These are phyloP conservation scores for Oryza rufipogon DNA, from an alignment of 176 grass and related monocot genomes.

Conservation along the genomic window DNA sequence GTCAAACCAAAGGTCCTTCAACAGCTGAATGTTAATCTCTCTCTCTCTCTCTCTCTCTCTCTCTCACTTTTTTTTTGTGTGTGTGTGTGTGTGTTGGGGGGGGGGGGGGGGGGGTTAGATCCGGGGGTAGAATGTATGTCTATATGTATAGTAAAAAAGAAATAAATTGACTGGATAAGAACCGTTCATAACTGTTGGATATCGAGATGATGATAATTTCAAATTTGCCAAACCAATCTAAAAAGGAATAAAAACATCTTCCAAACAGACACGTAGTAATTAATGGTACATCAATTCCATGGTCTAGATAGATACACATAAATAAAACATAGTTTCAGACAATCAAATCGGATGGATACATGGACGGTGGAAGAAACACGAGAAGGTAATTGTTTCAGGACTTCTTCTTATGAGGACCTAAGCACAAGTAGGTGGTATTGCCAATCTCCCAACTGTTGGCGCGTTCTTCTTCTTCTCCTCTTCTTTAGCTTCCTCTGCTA, in stretches of 20 bases:
- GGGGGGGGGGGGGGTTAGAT: too few species aligned
- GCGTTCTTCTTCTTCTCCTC: constrained; percentile 22
- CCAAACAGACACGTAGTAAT: background rate
- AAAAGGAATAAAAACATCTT: background rate
- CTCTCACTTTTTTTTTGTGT: too few species aligned
- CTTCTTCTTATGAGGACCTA: constrained; percentile 21
- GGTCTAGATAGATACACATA: background rate
- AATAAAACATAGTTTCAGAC: background rate
- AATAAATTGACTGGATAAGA: constrained; percentile 24
- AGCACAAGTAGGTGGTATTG: constrained; percentile 24
- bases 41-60: too few species aligned
- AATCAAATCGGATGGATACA: background rate
- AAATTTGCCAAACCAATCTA: background rate
- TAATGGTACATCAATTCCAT: background rate
- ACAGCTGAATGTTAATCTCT: background rate
- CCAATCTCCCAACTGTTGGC: constrained; percentile 25
- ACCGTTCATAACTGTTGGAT: constrained; percentile 3
- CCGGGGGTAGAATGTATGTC: too few species aligned
- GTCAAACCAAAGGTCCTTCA: background rate
- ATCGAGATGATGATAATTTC: background rate
- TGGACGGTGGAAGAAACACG: background rate
- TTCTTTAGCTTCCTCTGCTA: constrained; percentile 34
- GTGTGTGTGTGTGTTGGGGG: too few species aligned
- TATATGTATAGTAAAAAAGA: background rate
- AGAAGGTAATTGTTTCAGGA: background rate